Evolutionary conservation across 495 filamentous ascomycete genomes (phyloP).

Genomic region (Penicillium simplicissimum): DNA sequence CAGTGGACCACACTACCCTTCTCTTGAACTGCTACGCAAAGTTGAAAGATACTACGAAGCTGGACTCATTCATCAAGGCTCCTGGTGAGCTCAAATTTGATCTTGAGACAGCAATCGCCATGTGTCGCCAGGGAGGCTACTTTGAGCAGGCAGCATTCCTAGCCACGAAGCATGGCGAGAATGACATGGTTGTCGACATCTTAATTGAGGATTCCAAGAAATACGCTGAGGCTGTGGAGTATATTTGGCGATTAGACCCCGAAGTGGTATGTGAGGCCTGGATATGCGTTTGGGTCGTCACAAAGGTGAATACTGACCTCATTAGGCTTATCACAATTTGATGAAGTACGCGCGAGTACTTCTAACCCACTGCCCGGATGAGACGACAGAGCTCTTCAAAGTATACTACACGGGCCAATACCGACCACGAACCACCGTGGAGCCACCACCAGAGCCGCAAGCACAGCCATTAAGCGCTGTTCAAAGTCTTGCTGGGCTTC

Average conservation of each 20-base stretch:
- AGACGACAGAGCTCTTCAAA: conserved; percentile 83
- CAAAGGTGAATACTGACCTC: conserved; percentile 5
- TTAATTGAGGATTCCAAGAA: conserved; percentile 91
- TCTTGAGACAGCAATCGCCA: conserved; percentile 92
- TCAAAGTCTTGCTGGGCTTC: conserved; percentile 75
- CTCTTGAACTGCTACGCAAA: conserved; percentile 97
- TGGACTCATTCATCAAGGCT: conserved; percentile 95
- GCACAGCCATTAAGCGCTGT: conserved; percentile 67
- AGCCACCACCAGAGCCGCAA: conserved; percentile 51
- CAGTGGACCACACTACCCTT: conserved; percentile 93
- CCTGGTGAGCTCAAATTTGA: conserved; percentile 95
- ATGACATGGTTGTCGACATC: conserved; percentile 92
- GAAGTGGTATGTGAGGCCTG: conserved; percentile 58
- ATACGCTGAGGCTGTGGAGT: conserved; percentile 83
- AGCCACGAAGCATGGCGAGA: conserved; percentile 90
- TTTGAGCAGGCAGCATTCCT: conserved; percentile 95
- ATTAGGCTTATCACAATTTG: conserved; percentile 78
- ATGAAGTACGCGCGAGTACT: conserved; percentile 95
- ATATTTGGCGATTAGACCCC: conserved; percentile 87
- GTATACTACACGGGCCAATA: conserved; percentile 90
- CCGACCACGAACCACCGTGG: conserved; percentile 65
- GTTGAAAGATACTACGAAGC: conserved; percentile 89
- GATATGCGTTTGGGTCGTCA: background rate
- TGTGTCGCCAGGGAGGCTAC: conserved; percentile 98
- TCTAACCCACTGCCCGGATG: conserved; percentile 75